phyloP scores from a whole-genome alignment of 163 green algal genomes.

The Scenedesmus sp. region DNA sequence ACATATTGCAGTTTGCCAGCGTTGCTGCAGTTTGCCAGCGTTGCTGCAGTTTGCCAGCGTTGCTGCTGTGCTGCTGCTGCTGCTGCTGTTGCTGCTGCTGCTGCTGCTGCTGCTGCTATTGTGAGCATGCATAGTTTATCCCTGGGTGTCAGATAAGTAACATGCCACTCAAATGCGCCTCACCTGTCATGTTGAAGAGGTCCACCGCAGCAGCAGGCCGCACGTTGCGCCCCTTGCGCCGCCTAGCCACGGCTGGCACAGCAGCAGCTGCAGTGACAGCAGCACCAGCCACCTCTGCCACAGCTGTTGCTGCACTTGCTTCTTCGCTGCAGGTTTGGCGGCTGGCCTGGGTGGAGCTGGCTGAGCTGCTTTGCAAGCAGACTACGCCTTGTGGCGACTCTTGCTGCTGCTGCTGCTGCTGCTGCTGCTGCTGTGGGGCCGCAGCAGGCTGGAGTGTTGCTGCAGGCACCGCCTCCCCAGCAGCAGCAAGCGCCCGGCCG shows the following conservation, averaged over 20 bases:
- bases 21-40: too few species aligned
- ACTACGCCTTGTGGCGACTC: not conserved
- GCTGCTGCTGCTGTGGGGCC: constrained; percentile 3
- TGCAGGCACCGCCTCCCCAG: constrained; percentile 34
- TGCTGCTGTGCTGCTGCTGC: not conserved
- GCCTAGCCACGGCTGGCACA: not conserved
- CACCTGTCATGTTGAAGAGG: constrained; percentile 29
- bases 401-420: constrained; percentile 40
- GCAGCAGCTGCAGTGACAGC: constrained; percentile 37
- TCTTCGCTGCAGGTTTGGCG: not conserved
- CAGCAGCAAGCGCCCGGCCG: constrained; percentile 15
- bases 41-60: not conserved
- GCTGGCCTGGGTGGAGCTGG: too few species aligned
- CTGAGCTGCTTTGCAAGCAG: not conserved
- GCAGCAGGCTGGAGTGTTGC: not conserved
- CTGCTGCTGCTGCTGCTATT: constrained; percentile 20
- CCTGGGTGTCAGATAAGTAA: not conserved
- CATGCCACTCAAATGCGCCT: not conserved
- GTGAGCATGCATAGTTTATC: not conserved
- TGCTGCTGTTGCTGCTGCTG: not conserved
- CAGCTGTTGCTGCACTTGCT: not conserved
- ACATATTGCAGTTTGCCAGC: too few species aligned
- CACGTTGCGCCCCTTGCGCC: not conserved
- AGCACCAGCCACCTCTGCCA: not conserved
- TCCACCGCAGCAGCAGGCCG: constrained; percentile 10